Percentiles rank a stretch among this genome's conserved stretches.
These are phyloP conservation scores for Kwoniella sp. DNA, from an alignment of 768 basidiomycete species.

Conservation along the genomic window DNA sequence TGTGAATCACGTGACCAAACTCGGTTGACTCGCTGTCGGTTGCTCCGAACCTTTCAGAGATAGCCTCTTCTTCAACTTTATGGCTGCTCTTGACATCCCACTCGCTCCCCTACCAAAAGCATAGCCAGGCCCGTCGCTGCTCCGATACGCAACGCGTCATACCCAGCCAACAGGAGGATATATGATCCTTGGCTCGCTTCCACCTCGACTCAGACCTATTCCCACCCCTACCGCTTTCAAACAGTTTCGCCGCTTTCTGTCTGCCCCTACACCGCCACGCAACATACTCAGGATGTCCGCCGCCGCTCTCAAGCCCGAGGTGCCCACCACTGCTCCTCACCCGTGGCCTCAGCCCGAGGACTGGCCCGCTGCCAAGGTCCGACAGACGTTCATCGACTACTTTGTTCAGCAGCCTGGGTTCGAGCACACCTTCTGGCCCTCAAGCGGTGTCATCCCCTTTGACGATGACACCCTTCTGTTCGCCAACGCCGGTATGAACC, in stretches of 20 bases:
- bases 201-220: background rate
- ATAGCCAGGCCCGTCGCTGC: too few species aligned
- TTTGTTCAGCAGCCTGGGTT: conserved; percentile 60
- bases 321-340: conserved; percentile 38
- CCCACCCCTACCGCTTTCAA: too few species aligned
- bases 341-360: conserved; percentile 47
- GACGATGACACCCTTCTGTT: conserved; percentile 97
- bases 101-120: too few species aligned
- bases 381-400: conserved; percentile 85
- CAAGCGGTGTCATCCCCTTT: conserved; percentile 88
- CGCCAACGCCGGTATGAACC: conserved; percentile 71
- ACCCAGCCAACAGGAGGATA: too few species aligned
- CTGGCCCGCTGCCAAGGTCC: conserved; percentile 78
- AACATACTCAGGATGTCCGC: too few species aligned
- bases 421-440: conserved; percentile 81
- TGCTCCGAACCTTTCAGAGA: too few species aligned
- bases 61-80: too few species aligned
- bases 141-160: too few species aligned
- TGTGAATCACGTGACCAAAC: too few species aligned
- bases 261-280: background rate
- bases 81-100: too few species aligned
- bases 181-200: background rate
- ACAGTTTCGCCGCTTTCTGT: background rate
- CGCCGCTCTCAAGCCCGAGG: conserved; percentile 22
- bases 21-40: too few species aligned